A percentile compares a stretch with the other conserved stretches of the same genome.
Evolutionary conservation across 352 stramenopile genomes (phyloP).

Genomic region (Thraustotheca clavata): DNA sequence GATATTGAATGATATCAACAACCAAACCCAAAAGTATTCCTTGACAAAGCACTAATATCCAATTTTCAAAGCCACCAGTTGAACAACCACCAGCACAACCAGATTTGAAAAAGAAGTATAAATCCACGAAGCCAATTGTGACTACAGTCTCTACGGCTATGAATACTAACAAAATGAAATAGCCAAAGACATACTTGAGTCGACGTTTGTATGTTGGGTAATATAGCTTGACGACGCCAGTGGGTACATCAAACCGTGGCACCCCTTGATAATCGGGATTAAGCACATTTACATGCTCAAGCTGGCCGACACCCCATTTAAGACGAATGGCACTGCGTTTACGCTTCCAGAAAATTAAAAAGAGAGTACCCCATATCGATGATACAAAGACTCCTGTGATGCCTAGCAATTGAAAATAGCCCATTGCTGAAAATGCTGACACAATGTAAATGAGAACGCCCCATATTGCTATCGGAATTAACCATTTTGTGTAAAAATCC

Average conservation of each 20-base stretch:
- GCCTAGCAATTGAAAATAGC: conserved; percentile 17
- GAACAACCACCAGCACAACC: conserved; percentile 17
- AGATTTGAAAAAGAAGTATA: conserved; percentile 23
- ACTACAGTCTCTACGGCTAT: conserved; percentile 18
- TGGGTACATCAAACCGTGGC: neutral
- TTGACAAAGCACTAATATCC: conserved; percentile 22
- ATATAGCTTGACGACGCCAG: neutral
- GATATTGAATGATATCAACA: conserved; percentile 24
- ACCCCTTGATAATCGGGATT: conserved; percentile 5
- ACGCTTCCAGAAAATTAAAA: conserved; percentile 23
- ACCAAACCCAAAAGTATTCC: conserved; percentile 21
- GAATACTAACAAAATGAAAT: conserved; percentile 20
- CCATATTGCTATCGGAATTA: conserved; percentile 11
- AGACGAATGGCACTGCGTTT: conserved; percentile 1
- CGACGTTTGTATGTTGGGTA: conserved; percentile 18
- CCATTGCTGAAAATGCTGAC: conserved; percentile 5
- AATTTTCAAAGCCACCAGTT: conserved; percentile 18
- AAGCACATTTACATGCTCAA: conserved; percentile 9
- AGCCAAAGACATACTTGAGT: conserved; percentile 20
- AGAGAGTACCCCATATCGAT: conserved; percentile 20
- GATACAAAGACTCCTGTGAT: conserved; percentile 19
- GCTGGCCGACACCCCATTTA: conserved; percentile 19
- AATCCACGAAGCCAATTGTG: conserved; percentile 23
- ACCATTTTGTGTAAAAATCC: conserved; percentile 24
- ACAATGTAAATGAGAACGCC: conserved; percentile 19